phyloP scores from a whole-genome alignment of 2,329 filamentous ascomycete species.

The Aspergillus fructus region DNA sequence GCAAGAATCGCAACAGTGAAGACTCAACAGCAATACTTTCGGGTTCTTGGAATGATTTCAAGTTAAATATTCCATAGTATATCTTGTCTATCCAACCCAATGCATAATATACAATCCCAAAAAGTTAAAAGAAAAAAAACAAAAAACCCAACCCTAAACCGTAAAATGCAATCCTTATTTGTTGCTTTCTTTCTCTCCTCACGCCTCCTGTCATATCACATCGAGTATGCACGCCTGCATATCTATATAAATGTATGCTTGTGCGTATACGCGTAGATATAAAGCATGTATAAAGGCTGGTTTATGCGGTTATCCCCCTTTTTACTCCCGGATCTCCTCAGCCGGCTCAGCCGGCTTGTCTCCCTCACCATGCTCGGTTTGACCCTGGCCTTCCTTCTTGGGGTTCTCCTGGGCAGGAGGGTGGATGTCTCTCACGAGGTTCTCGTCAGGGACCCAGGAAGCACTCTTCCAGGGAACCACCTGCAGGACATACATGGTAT shows the following conservation, averaged over 20 bases:
- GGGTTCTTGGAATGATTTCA: too few species aligned
- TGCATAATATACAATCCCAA: not conserved
- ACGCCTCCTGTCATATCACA: not conserved
- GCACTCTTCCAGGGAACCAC: conserved; percentile 64
- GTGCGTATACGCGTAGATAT: not conserved
- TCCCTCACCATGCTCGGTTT: conserved; percentile 19
- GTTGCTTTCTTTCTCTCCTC: not conserved
- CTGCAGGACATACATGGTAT: conserved; percentile 70
- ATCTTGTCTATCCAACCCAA: not conserved
- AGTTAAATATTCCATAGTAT: too few species aligned
- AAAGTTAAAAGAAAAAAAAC: not conserved
- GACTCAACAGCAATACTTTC: too few species aligned
- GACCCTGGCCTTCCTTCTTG: conserved; percentile 4
- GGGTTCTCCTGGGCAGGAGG: conserved; percentile 5
- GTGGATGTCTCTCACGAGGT: conserved; percentile 30
- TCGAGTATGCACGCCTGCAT: too few species aligned
- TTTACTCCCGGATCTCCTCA: conserved; percentile 23
- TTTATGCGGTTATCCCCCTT: not conserved
- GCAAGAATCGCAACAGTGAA: too few species aligned
- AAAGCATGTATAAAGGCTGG: not conserved
- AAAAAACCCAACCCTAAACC: not conserved
- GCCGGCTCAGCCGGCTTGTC: conserved; percentile 8
- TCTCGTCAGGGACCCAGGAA: conserved; percentile 45
- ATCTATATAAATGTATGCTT: too few species aligned
- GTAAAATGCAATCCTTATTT: not conserved